Conservation (phyloP, 2,329 filamentous ascomycete species). For the Alternaria brassicae region DNA sequence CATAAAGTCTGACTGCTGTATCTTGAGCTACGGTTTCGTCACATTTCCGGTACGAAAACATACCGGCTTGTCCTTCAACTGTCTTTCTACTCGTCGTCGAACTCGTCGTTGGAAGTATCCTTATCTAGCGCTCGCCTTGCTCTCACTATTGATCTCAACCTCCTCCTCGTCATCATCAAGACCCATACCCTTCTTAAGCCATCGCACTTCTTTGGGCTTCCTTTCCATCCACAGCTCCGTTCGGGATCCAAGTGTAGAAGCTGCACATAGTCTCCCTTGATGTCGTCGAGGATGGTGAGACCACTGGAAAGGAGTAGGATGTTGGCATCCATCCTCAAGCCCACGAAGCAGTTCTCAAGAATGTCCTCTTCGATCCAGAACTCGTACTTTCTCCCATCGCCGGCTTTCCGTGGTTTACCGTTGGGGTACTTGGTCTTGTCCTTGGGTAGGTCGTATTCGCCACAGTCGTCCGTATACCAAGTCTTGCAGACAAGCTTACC, state of each 20-base stretch:
- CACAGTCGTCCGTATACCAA: conserved; percentile 55
- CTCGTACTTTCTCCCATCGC: conserved; percentile 52
- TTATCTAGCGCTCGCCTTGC: conserved; percentile 16
- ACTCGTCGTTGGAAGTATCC: conserved; percentile 22
- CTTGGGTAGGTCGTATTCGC: conserved; percentile 49
- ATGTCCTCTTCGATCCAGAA: conserved; percentile 74
- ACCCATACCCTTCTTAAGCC: conserved; percentile 31
- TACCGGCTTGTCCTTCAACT: conserved; percentile 3
- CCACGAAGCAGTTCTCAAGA: conserved; percentile 65
- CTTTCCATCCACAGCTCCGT: conserved; percentile 51
- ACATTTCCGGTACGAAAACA: neutral
- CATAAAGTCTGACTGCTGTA: neutral
- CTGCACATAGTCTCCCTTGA: conserved; percentile 51
- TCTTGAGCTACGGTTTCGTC: conserved; percentile 1
- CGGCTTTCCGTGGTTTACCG: conserved; percentile 26
- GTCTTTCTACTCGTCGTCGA: conserved; percentile 21
- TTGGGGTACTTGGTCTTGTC: conserved; percentile 35
- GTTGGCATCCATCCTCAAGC: conserved; percentile 58
- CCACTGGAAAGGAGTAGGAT: conserved; percentile 35
- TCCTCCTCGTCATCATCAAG: conserved; percentile 25
- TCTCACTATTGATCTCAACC: conserved; percentile 14
- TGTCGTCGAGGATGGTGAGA: conserved; percentile 47
- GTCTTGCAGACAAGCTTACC: conserved; percentile 62
- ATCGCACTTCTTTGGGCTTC: conserved; percentile 38
- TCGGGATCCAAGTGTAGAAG: conserved; percentile 55